Conservation (phyloP, 495 filamentous ascomycete species). For the Geoglossum glabrum region DNA sequence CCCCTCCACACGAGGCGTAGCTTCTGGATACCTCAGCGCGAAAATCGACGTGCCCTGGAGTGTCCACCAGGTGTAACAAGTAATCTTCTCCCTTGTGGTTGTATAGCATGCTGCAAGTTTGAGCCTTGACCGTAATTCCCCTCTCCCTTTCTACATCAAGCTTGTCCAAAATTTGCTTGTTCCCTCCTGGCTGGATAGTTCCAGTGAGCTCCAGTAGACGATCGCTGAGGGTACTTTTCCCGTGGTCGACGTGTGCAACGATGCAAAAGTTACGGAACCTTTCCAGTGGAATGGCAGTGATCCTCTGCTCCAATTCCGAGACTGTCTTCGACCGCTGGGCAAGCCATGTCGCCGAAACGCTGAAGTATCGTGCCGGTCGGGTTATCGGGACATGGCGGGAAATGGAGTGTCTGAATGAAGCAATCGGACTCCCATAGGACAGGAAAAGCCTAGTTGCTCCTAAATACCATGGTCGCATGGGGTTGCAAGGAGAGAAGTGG, state of each 20-base stretch:
- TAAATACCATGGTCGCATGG: slow-evolving; percentile 17
- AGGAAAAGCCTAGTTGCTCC: slow-evolving; percentile 14
- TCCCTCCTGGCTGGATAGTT: slow-evolving; percentile 67
- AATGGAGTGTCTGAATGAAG: background rate
- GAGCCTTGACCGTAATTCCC: slow-evolving; percentile 95
- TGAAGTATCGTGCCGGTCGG: slow-evolving; percentile 8
- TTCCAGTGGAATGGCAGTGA: slow-evolving; percentile 71
- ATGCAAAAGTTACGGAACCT: slow-evolving; percentile 95
- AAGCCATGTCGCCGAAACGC: slow-evolving; percentile 19
- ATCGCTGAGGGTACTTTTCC: slow-evolving; percentile 85
- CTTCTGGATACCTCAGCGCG: slow-evolving; percentile 85
- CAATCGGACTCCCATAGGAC: background rate
- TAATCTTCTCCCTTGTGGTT: slow-evolving; percentile 72
- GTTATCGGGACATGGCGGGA: background rate
- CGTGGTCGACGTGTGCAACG: slow-evolving; percentile 97
- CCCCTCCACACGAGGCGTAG: slow-evolving; percentile 89
- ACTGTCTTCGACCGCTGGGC: slow-evolving; percentile 19
- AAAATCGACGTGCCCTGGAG: slow-evolving; percentile 95
- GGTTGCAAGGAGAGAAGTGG: background rate
- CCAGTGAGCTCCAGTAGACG: slow-evolving; percentile 86
- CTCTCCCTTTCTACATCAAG: slow-evolving; percentile 90
- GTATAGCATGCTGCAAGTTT: slow-evolving; percentile 96
- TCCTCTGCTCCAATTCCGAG: slow-evolving; percentile 56
- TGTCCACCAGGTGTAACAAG: slow-evolving; percentile 86
- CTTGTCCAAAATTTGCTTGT: slow-evolving; percentile 93